Evolutionary conservation across 768 basidiomycete genomes (phyloP).

Genomic region (Exidia glandulosa): DNA sequence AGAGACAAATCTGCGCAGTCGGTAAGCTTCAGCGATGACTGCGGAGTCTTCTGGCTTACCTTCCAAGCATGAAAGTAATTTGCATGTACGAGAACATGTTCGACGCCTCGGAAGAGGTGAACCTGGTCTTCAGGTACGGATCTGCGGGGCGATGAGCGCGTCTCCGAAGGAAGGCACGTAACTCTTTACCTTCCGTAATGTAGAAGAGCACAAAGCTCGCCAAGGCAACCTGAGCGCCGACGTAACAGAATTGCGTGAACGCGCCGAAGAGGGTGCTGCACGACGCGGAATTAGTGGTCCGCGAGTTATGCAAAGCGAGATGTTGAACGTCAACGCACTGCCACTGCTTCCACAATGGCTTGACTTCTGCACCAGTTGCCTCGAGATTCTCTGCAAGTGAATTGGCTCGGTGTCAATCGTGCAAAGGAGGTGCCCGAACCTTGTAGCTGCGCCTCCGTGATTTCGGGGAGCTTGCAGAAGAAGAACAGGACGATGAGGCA

Average conservation of each 20-base stretch:
- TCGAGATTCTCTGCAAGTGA: background rate
- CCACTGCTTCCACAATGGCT: slow-evolving; percentile 22
- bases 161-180: slow-evolving; percentile 15
- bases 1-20: background rate
- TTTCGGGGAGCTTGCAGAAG: slow-evolving; percentile 23
- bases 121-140: slow-evolving; percentile 9
- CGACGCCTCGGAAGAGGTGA: slow-evolving; percentile 15
- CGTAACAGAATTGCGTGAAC: background rate
- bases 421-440: slow-evolving; percentile 4
- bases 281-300: background rate
- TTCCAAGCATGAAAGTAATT: slow-evolving; percentile 13
- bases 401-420: background rate
- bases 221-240: slow-evolving; percentile 9
- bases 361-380: background rate
- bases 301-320: background rate
- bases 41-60: background rate
- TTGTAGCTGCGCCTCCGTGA: slow-evolving; percentile 14
- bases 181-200: background rate
- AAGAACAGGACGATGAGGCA: slow-evolving; percentile 18
- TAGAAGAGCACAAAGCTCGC: slow-evolving; percentile 15
- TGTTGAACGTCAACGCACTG: no score
- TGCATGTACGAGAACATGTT: slow-evolving; percentile 23
- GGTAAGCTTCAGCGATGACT: background rate
- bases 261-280: background rate
- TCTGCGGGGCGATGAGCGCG: slow-evolving; percentile 4